Evolutionary conservation across 139 green algal species (phyloP), one percentile per base, ranked within the genome.

Genomic region (Deuterostichococcus epilithicus): DNA sequence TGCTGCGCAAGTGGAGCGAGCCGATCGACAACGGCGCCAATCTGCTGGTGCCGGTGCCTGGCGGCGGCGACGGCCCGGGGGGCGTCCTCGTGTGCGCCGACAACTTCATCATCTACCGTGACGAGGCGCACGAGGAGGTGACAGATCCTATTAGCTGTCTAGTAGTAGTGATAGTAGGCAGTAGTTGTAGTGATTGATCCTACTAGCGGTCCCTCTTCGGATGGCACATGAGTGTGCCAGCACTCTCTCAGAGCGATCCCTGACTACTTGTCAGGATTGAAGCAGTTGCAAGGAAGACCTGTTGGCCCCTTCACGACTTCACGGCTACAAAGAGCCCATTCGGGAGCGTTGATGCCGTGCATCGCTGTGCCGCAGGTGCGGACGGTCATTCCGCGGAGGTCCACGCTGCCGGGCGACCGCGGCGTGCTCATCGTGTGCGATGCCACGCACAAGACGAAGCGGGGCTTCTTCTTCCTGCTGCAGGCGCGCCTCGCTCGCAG

Each of bases 91-190:
- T 99, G 74, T 97, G 92, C 73, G 87, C 88, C 23, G 96, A 99
- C 79, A 98, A 99, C 86, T 99, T 98, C 84, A 86, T 99, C 47
- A 90, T 98, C 6, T 98, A 97, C 89, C 93, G 90, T 80, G 90
- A 96, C 45, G 78, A 96, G 70, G 79, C 63, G 10, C 80, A 87
- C 76, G 78, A 71, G 74, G 72, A 63, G 71, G 47, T 77, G 42
- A 52, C n/a, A n/a, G n/a, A n/a, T n/a, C n/a, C n/a, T n/a, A n/a
- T n/a, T n/a, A n/a, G n/a, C n/a, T n/a, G n/a, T n/a, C n/a, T n/a
- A n/a, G n/a, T n/a, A n/a, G n/a, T n/a, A n/a, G n/a, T n/a, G n/a
- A n/a, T n/a, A n/a, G n/a, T n/a, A n/a, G n/a, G n/a, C n/a, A n/a
- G n/a, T n/a, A n/a, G n/a, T n/a, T n/a, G n/a, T n/a, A n/a, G n/a